These are phyloP conservation scores for Penicillium dipodomyicola DNA, from an alignment of 495 filamentous ascomycete genomes.

Conservation along the genomic window DNA sequence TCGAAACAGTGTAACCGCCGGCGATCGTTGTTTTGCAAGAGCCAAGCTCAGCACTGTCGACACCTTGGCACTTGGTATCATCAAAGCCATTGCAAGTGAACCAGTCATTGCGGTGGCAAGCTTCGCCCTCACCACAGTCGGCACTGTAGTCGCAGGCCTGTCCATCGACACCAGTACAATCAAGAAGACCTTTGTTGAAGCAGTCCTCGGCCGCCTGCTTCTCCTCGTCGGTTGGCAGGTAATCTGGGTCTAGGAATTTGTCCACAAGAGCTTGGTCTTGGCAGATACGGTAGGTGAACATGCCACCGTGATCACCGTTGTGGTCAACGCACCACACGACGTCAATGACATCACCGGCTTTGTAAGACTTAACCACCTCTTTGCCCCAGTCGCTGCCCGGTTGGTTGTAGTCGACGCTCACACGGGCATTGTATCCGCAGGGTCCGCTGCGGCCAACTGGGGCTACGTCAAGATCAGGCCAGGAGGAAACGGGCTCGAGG, in stretches of 20 bases:
- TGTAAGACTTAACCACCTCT: slow-evolving; percentile 44
- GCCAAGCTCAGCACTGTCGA: slow-evolving; percentile 43
- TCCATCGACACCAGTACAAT: slow-evolving; percentile 51
- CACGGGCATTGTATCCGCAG: slow-evolving; percentile 57
- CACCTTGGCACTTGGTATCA: slow-evolving; percentile 48
- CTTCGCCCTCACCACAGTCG: slow-evolving; percentile 46
- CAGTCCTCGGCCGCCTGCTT: slow-evolving; percentile 56
- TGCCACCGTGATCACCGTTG: slow-evolving; percentile 60
- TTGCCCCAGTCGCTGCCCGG: slow-evolving; percentile 47
- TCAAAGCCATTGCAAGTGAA: slow-evolving; percentile 51
- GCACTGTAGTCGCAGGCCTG: slow-evolving; percentile 53
- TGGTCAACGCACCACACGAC: slow-evolving; percentile 58
- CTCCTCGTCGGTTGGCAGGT: slow-evolving; percentile 51
- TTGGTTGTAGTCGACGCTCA: slow-evolving; percentile 56
- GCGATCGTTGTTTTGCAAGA: slow-evolving; percentile 53
- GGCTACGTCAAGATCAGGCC: slow-evolving; percentile 49
- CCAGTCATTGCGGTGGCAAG: slow-evolving; percentile 57
- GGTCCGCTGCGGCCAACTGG: slow-evolving; percentile 51
- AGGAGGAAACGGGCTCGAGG: slow-evolving; percentile 53
- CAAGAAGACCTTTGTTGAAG: slow-evolving; percentile 49
- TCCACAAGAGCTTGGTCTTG: slow-evolving; percentile 52
- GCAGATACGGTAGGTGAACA: slow-evolving; percentile 59
- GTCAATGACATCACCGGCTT: slow-evolving; percentile 44
- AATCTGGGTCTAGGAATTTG: slow-evolving; percentile 47
- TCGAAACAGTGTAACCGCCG: slow-evolving; percentile 55